Conservation (phyloP, 495 filamentous ascomycete species). For the Xylaria grammica region DNA sequence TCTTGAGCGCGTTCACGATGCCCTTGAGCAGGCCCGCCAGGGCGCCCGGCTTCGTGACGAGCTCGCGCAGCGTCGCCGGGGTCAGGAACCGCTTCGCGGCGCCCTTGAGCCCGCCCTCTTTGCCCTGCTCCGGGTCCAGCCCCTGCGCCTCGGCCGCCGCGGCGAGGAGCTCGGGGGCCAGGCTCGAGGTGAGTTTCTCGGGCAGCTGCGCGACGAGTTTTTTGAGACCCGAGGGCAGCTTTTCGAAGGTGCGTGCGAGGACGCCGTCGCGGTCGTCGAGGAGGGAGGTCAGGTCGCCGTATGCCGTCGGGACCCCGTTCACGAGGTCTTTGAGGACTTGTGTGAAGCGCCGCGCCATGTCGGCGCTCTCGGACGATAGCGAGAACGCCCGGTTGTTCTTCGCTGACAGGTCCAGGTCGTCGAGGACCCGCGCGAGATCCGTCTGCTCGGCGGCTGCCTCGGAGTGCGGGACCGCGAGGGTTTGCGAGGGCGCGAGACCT, state of each 20-base stretch:
- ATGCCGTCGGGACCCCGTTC: conserved; percentile 90
- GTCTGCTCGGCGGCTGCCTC: conserved; percentile 64
- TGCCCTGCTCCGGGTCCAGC: conserved; percentile 39
- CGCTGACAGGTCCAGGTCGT: conserved; percentile 78
- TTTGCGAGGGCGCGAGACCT: conserved; percentile 23
- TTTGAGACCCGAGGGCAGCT: conserved; percentile 81
- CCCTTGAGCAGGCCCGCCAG: conserved; percentile 80
- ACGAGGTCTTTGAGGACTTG: conserved; percentile 88
- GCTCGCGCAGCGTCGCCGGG: conserved; percentile 64
- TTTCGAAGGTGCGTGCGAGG: conserved; percentile 74
- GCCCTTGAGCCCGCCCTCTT: conserved; percentile 35
- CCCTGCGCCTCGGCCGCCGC: conserved; percentile 74
- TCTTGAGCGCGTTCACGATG: conserved; percentile 82
- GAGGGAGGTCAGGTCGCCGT: conserved; percentile 82
- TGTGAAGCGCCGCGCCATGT: conserved; percentile 82
- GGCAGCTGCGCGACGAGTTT: conserved; percentile 86
- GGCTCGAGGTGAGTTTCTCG: conserved; percentile 71
- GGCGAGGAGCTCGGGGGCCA: conserved; percentile 82
- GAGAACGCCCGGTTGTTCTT: conserved; percentile 78
- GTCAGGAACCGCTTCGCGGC: conserved; percentile 46
- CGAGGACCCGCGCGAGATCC: conserved; percentile 77
- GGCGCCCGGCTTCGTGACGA: conserved; percentile 86
- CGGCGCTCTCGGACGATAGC: conserved; percentile 78
- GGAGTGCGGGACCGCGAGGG: conserved; percentile 18
- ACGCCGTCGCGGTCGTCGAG: conserved; percentile 79